phyloP scores from a whole-genome alignment of 192 early-diverging fungal species.

The Coemansia sp. region DNA sequence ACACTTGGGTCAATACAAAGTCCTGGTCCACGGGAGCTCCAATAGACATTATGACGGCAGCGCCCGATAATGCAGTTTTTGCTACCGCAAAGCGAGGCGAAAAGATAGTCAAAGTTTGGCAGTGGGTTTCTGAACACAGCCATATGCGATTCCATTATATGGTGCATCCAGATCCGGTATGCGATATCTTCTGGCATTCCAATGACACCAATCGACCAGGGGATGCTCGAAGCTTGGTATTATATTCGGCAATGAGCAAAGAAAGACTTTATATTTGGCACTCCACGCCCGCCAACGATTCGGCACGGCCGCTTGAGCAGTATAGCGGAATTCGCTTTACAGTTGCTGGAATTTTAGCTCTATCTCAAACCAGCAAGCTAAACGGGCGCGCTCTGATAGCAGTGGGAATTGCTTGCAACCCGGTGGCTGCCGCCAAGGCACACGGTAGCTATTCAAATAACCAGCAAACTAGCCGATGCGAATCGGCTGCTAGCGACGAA shows the following conservation, averaged over 20 bases:
- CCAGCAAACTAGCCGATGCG: no score
- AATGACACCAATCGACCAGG: background rate
- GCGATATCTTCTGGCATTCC: slow-evolving; percentile 33
- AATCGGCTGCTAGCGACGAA: no score
- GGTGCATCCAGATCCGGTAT: slow-evolving; percentile 23
- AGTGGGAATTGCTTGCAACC: no score
- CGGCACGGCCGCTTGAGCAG: background rate
- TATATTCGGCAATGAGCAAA: slow-evolving; percentile 23
- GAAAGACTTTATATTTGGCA: slow-evolving; percentile 23
- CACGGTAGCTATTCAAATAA: no score
- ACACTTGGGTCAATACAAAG: slow-evolving; percentile 13
- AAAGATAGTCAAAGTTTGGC: slow-evolving; percentile 43
- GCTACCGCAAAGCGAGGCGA: slow-evolving; percentile 20
- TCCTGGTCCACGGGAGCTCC: slow-evolving; percentile 7
- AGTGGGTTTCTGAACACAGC: slow-evolving; percentile 3
- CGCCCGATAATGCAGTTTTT: slow-evolving; percentile 18
- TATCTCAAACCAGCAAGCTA: background rate
- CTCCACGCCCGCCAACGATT: slow-evolving; percentile 5
- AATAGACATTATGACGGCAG: slow-evolving; percentile 15
- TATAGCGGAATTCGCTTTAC: slow-evolving; percentile 16
- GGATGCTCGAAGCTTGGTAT: background rate
- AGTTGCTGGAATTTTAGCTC: slow-evolving; percentile 1
- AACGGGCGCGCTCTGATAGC: no score
- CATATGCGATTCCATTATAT: slow-evolving; percentile 41
- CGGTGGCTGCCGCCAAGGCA: no score